Conservation (phyloP, 2,329 filamentous ascomycete genomes). For the Aureobasidium musti region DNA sequence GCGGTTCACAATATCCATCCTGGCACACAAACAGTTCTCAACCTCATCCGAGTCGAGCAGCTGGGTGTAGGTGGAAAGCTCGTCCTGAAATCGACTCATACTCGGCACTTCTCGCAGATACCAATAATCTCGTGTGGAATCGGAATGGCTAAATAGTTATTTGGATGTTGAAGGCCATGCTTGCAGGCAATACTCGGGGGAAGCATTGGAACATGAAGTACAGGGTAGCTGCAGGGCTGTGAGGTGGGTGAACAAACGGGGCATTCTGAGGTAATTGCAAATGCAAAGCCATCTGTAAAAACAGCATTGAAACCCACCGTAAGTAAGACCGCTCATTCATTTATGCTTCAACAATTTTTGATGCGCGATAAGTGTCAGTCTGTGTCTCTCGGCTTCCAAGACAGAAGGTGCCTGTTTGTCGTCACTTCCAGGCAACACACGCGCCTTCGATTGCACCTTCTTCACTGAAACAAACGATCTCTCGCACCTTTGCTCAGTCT, state of each 20-base stretch:
- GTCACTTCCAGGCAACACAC: background rate
- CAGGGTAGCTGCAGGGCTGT: constrained; percentile 25
- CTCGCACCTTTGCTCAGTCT: background rate
- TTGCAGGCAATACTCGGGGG: too few species aligned
- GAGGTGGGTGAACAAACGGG: constrained; percentile 7
- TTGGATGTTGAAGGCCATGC: background rate
- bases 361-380: background rate
- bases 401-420: constrained; percentile 17
- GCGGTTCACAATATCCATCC: background rate
- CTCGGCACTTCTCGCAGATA: background rate
- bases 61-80: background rate
- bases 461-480: constrained; percentile 15
- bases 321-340: background rate
- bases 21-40: background rate
- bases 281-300: background rate
- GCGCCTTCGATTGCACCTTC: constrained; percentile 24
- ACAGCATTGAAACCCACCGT: background rate
- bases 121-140: background rate
- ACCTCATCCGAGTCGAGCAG: background rate
- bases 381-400: background rate
- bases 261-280: background rate
- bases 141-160: background rate
- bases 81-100: background rate
- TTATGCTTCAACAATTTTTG: background rate
- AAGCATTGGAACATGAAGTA: background rate